A percentile compares a stretch with the other conserved stretches of the same genome.
phyloP scores from a whole-genome alignment of 139 green algal species.

The Coelastrella sp. region DNA sequence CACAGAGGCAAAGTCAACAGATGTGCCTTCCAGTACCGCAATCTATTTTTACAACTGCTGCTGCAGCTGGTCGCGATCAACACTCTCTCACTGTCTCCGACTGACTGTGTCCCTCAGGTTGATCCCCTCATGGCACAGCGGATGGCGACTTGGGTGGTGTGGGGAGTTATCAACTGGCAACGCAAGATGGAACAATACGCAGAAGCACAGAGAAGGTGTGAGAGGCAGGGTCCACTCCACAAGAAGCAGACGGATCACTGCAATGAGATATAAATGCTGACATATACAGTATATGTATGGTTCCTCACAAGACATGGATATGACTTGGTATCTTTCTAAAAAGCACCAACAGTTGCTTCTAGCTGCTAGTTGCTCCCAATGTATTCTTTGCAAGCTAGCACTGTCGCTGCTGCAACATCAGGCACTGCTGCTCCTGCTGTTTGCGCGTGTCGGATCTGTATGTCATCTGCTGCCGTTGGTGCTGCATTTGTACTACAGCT shows the following conservation, averaged over 20 bases:
- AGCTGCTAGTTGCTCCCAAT: no score
- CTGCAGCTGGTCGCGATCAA: neutral
- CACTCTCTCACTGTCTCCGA: no score
- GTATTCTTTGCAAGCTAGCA: no score
- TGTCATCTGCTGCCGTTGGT: neutral
- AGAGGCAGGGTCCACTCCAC: no score
- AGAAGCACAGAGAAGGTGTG: conserved; percentile 47
- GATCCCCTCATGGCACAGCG: conserved; percentile 75
- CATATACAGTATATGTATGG: no score
- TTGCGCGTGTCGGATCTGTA: neutral
- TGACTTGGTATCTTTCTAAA: no score
- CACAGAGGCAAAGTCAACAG: no score
- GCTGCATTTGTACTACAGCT: neutral
- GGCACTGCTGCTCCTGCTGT: neutral
- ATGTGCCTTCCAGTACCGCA: no score
- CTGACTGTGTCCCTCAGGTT: conserved; percentile 44
- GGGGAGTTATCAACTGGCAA: conserved; percentile 71
- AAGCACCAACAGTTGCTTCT: neutral
- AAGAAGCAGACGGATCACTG: no score
- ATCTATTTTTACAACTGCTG: neutral
- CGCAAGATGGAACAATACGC: conserved; percentile 55
- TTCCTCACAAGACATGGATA: no score
- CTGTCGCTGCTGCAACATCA: no score
- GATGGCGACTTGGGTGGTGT: conserved; percentile 78
- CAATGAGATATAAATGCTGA: no score